phyloP scores from a whole-genome alignment of 2,329 filamentous ascomycete genomes.

The Colletotrichum spaethianum region DNA sequence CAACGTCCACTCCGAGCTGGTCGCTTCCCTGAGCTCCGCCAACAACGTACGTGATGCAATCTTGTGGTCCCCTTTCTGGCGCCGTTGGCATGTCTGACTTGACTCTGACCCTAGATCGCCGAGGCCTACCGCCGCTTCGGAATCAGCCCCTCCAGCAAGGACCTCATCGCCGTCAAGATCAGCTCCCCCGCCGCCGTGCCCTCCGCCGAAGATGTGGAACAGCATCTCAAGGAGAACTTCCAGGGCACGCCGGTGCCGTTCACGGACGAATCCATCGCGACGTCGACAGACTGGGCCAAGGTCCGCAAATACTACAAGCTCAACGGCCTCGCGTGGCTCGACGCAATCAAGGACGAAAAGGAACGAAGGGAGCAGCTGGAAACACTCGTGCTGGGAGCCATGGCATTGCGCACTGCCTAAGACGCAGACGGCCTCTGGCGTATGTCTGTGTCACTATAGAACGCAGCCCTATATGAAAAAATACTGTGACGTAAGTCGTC shows the following conservation, averaged over 20 bases:
- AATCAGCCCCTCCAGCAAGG: slow-evolving; percentile 77
- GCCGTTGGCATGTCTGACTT: not conserved
- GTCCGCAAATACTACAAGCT: slow-evolving; percentile 92
- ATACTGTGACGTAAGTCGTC: slow-evolving; percentile 5
- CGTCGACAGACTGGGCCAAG: slow-evolving; percentile 74
- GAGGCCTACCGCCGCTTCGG: slow-evolving; percentile 94
- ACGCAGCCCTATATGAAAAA: not conserved
- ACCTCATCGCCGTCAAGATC: slow-evolving; percentile 87
- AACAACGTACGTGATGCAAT: slow-evolving; percentile 75
- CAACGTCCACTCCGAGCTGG: slow-evolving; percentile 91
- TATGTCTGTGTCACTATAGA: not conserved
- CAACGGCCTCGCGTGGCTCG: slow-evolving; percentile 69
- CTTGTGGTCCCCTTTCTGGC: not conserved
- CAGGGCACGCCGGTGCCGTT: slow-evolving; percentile 73
- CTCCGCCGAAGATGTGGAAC: slow-evolving; percentile 63
- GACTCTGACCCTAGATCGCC: slow-evolving; percentile 80
- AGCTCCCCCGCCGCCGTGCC: slow-evolving; percentile 64
- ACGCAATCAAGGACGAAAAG: slow-evolving; percentile 59
- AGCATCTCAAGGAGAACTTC: slow-evolving; percentile 74
- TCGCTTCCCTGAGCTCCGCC: slow-evolving; percentile 83
- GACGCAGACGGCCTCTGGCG: not conserved
- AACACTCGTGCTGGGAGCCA: slow-evolving; percentile 78
- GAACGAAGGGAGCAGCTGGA: slow-evolving; percentile 72
- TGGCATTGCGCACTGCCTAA: slow-evolving; percentile 78
- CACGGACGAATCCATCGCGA: slow-evolving; percentile 73